Evolutionary conservation across 768 basidiomycete species (phyloP), one percentile per base, ranked within the genome.

Genomic region (Leccinellum rugosiceps): DNA sequence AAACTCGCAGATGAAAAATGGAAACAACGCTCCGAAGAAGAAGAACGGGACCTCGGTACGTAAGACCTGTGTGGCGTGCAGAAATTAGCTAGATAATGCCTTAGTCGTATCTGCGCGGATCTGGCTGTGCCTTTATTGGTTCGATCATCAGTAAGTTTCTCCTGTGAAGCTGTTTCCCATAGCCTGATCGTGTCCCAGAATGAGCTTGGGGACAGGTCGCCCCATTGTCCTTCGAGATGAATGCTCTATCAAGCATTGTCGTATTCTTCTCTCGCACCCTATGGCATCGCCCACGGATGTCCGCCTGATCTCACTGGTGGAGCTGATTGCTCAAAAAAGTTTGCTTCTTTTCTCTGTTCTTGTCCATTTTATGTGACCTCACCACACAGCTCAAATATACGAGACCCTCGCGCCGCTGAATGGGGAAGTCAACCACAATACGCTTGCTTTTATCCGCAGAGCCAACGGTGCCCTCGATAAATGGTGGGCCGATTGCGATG

Each of bases 111-210:
- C 93, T 58, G 92, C 93, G 3, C 82, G 94, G 51, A 93, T 95
- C 59, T 97, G 94, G 94, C 77, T 95, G 58, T 94, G 93, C 69
- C 80, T 96, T 44, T 96, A 95, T 70, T 93, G 93, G 91, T 93
- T 96, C 66, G 94, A 96, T 76, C 94, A 94, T 75, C 90, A 94
- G 92, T 92, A 65, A 60, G 88, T 78, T 54, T 54, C 32, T 56
- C 60, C 19, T n/a, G 0, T 7, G 6, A 21, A 46, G 7, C 17
- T 14, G 17, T 41, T 50, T 5, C 46, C 4, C 21, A 26, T 25
- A 15, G 19, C n/a, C 53, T 72, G 50, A 69, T 58, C 32, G 49
- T 59, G 49, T 48, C 17, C 50, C 57, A 93, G 91, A 72, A 90
- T 94, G 86, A 93, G 91, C 71, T 77, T 97, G 58, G 93, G 92